Evolutionary conservation across 441 rosid genomes (phyloP).

Genomic region (Viola pubescens): DNA sequence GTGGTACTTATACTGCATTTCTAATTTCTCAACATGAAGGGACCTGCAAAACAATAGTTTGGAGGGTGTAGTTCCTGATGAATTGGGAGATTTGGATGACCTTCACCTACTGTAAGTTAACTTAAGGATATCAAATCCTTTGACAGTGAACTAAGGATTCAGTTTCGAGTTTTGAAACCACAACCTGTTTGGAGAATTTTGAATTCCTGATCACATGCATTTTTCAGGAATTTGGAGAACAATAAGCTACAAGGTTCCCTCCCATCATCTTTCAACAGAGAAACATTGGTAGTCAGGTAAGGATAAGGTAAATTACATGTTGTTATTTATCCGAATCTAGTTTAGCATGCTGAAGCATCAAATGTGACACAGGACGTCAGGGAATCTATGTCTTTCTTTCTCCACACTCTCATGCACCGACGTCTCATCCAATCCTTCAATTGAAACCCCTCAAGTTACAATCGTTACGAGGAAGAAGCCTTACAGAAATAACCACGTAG

Average conservation of each 20-base stretch:
- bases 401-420: constrained; percentile 52
- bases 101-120: constrained; percentile 71
- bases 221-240: constrained; percentile 73
- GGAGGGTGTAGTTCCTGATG: constrained; percentile 67
- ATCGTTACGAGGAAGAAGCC: constrained; percentile 43
- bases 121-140: constrained; percentile 8
- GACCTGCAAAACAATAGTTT: constrained; percentile 81
- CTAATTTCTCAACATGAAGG: constrained; percentile 28
- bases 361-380: constrained; percentile 49
- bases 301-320: constrained; percentile 3
- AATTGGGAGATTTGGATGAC: constrained; percentile 53
- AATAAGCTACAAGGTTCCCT: constrained; percentile 69
- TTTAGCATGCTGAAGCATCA: constrained; percentile 17
- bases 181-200: too few species aligned
- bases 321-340: constrained; percentile 1
- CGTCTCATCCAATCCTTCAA: constrained; percentile 52
- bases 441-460: constrained; percentile 78
- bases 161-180: background rate
- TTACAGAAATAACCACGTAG: constrained; percentile 26
- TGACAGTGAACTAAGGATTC: background rate
- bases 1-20: constrained; percentile 9
- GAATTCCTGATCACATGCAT: background rate
- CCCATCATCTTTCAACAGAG: constrained; percentile 60
- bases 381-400: constrained; percentile 76
- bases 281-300: constrained; percentile 67